Evolutionary conservation across 164 flowering plant species (phyloP), one percentile per base, ranked within the genome.

Genomic region (Paratinospora sagittata): DNA sequence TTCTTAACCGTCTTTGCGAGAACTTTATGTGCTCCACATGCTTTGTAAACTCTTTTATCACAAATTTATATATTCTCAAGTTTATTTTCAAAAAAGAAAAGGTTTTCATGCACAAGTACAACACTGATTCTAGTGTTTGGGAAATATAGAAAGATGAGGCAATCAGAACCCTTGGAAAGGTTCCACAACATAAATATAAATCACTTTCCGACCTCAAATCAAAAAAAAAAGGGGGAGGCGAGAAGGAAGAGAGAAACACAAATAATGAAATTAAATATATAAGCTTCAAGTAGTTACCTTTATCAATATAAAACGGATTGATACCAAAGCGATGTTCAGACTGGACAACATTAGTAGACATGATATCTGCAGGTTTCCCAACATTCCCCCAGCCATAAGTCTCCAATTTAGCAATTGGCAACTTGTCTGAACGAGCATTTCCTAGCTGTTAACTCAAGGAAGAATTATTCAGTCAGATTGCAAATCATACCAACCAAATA

Each of bases 341-440:
- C 7, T 77, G 80, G 75, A 77, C 73, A 33, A 52, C 66, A 67
- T 72, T 76, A 61, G 47, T 16, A 62, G 61, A 23, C 33, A 69
- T 66, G 45, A 27, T 16, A 63, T 80, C 74, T 36, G 23, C 67
- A 43, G 70, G 70, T 21, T 34, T 45, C 41, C 69, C 75, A 71
- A 72, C 63, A 71, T 82, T 83, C 41, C 85, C 86, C 96, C 97
- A 92, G 68, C 96, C 98, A 82, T 86, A 92, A 64, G 66, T 81
- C 73, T 86, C 88, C 81, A 90, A 69, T 52, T 58, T 71, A 19
- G 82, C n/a, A 7, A 52, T 52, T 52, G 60, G 60, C 4, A 41
- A 41, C 45, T 41, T 41, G 45, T 11, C 9, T n/a, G 60, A 52
- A 17, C 60, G 14, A 52, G 60, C 7, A 52, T 52, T 52, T 52